A percentile compares a stretch with the other conserved stretches of the same genome.
These are phyloP conservation scores for Gloeostereum incarnatum DNA, from an alignment of 768 basidiomycete genomes.

Conservation along the genomic window DNA sequence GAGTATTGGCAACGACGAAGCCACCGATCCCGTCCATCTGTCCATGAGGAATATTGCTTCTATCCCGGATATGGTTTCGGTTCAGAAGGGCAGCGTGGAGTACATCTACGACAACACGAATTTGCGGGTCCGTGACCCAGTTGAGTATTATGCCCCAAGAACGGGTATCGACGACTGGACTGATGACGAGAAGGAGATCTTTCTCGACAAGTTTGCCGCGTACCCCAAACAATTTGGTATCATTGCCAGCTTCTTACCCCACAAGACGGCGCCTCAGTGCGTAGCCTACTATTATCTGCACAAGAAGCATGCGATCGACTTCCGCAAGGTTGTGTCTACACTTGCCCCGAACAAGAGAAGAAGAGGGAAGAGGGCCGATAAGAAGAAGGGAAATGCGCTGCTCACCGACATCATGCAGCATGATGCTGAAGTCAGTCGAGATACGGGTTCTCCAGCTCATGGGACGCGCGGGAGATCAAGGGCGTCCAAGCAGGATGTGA, in stretches of 20 bases:
- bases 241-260: constrained; percentile 69
- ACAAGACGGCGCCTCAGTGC: constrained; percentile 85
- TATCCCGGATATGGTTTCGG: constrained; percentile 87
- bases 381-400: constrained; percentile 76
- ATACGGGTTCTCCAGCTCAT: constrained; percentile 22
- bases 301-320: constrained; percentile 84
- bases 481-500: constrained; percentile 21
- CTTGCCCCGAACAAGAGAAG: constrained; percentile 60
- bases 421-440: constrained; percentile 45
- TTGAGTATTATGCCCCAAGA: constrained; percentile 63
- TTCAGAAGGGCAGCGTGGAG: constrained; percentile 49
- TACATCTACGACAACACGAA: constrained; percentile 81
- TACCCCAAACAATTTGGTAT: constrained; percentile 95
- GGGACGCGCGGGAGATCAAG: constrained; percentile 31
- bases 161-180: constrained; percentile 86
- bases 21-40: constrained; percentile 88
- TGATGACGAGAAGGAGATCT: constrained; percentile 68
- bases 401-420: constrained; percentile 75
- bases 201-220: constrained; percentile 72
- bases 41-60: constrained; percentile 76
- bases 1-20: constrained; percentile 85
- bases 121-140: constrained; percentile 66
- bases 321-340: constrained; percentile 63
- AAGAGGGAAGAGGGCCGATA: constrained; percentile 49
- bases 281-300: constrained; percentile 92